Conservation (phyloP, 352 stramenopile species). For the Globisporangium alternatum region DNA sequence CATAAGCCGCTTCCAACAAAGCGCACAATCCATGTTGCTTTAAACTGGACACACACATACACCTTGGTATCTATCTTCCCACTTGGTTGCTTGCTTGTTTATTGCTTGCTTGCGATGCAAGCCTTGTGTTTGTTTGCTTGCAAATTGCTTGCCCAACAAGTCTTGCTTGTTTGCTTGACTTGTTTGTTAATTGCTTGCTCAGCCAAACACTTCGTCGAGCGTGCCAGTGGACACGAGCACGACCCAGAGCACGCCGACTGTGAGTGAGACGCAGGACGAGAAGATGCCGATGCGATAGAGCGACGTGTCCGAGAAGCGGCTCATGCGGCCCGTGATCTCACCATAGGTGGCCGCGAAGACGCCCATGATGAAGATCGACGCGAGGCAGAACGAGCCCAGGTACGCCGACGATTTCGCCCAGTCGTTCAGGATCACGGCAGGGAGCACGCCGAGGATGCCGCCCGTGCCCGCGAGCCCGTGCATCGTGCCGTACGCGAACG, state of each 20-base stretch:
- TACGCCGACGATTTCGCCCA: constrained; percentile 71
- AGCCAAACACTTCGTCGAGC: constrained; percentile 70
- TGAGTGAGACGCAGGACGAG: constrained; percentile 62
- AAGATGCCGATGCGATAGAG: constrained; percentile 64
- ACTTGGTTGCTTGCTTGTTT: too few species aligned
- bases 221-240: constrained; percentile 62
- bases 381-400: constrained; percentile 81
- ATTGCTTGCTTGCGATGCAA: not conserved
- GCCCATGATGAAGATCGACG: constrained; percentile 87
- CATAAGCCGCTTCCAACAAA: not conserved
- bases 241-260: constrained; percentile 70
- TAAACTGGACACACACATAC: not conserved
- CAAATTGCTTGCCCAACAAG: not conserved
- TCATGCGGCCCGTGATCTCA: constrained; percentile 57
- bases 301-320: constrained; percentile 50
- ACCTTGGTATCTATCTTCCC: not conserved
- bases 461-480: constrained; percentile 80
- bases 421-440: constrained; percentile 83
- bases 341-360: constrained; percentile 81
- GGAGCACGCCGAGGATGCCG: constrained; percentile 78
- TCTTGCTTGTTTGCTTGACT: not conserved
- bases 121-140: not conserved
- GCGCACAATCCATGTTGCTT: not conserved
- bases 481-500: constrained; percentile 79
- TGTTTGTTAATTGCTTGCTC: constrained; percentile 5